Evolutionary conservation across 2,329 filamentous ascomycete genomes (phyloP).

Genomic region (Plenodomus lindquistii): DNA sequence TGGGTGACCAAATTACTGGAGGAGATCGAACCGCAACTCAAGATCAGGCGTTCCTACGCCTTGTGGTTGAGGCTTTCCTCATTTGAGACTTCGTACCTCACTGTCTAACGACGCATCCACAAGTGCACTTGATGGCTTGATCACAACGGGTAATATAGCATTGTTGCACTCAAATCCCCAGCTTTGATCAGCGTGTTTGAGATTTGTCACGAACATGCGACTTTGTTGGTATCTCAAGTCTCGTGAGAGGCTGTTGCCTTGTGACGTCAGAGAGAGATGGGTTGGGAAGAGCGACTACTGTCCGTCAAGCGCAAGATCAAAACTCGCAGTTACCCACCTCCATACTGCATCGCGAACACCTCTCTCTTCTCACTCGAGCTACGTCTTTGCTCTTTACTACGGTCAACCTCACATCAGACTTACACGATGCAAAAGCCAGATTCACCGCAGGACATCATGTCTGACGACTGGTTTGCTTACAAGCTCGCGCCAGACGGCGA

Average conservation of each 20-base stretch:
- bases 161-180: background rate
- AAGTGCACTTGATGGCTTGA: background rate
- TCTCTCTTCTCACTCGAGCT: background rate
- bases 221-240: background rate
- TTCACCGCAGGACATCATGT: conserved; percentile 1
- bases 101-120: background rate
- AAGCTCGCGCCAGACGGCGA: conserved; percentile 6
- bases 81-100: too few relatives aligned
- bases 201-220: background rate
- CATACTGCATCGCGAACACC: background rate
- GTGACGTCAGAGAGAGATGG: background rate
- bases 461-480: conserved; percentile 9
- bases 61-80: too few relatives aligned
- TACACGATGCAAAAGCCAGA: background rate
- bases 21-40: too few relatives aligned
- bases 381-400: background rate
- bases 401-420: background rate
- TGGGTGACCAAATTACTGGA: too few relatives aligned
- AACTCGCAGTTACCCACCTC: background rate
- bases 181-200: background rate
- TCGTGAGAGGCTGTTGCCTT: background rate
- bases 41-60: too few relatives aligned
- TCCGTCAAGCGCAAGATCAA: background rate
- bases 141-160: background rate
- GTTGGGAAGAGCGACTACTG: background rate